Conservation (phyloP, 2,329 filamentous ascomycete species). For the Parastagonospora avenae region DNA sequence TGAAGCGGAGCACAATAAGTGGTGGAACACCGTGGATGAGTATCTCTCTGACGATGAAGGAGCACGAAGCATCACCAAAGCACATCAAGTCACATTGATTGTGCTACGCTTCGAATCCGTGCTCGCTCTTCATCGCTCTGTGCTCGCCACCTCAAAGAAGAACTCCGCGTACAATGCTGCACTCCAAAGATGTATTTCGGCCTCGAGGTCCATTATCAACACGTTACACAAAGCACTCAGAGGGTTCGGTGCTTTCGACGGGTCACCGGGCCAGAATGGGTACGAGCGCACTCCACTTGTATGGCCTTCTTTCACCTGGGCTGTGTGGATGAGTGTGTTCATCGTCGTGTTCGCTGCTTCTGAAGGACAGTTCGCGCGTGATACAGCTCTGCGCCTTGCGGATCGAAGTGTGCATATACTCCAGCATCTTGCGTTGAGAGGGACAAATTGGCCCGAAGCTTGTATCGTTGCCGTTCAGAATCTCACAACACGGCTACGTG, state of each 20-base stretch:
- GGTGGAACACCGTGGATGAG: constrained; percentile 35
- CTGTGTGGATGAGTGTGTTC: constrained; percentile 32
- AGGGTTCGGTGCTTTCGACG: constrained; percentile 29
- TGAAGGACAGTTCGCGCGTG: constrained; percentile 24
- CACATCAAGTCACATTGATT: constrained; percentile 28
- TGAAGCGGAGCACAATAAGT: constrained; percentile 30
- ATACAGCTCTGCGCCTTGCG: constrained; percentile 20
- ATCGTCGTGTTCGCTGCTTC: constrained; percentile 27
- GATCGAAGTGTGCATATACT: constrained; percentile 25
- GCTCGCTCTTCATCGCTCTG: constrained; percentile 27
- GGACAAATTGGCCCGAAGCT: constrained; percentile 33
- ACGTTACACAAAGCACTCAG: constrained; percentile 27
- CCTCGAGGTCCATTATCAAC: constrained; percentile 31
- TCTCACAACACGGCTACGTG: constrained; percentile 17
- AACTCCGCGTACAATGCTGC: constrained; percentile 27
- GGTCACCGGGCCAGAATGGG: constrained; percentile 25
- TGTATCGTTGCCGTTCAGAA: constrained; percentile 31
- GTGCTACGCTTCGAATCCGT: constrained; percentile 30
- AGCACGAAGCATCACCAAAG: constrained; percentile 19
- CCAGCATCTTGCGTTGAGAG: constrained; percentile 25
- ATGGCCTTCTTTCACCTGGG: constrained; percentile 36
- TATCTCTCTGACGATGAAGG: constrained; percentile 22
- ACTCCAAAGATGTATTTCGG: constrained; percentile 29
- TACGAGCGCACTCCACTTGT: constrained; percentile 27
- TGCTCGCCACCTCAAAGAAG: constrained; percentile 27